Conservation (phyloP, 192 early-diverging fungal species). For the Jimgerdemannia lactiflua region DNA sequence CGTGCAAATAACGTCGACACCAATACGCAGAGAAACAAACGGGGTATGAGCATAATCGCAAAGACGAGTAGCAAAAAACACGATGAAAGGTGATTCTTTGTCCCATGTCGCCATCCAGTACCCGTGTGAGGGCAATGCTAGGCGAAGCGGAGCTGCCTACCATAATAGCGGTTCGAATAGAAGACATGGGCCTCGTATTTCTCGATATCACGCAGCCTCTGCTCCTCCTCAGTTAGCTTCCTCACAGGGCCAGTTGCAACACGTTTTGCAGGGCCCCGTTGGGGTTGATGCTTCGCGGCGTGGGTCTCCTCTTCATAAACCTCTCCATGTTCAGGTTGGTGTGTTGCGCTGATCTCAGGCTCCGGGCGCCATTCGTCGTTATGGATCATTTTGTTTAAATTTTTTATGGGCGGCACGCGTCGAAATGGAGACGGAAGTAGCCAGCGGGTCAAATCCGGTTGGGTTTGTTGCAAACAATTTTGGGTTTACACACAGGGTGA, state of each 20-base stretch:
- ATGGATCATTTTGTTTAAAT: too few species aligned
- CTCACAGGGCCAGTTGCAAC: not conserved
- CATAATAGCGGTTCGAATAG: slow-evolving; percentile 40
- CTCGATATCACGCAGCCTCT: slow-evolving; percentile 36
- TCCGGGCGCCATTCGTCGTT: too few species aligned
- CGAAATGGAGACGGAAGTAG: too few species aligned
- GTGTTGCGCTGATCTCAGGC: too few species aligned
- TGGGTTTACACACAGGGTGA: too few species aligned
- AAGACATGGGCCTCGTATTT: slow-evolving; percentile 31
- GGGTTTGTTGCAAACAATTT: too few species aligned
- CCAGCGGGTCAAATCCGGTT: too few species aligned
- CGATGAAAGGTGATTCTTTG: too few species aligned
- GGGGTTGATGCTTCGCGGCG: slow-evolving; percentile 3
- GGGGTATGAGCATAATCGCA: too few species aligned
- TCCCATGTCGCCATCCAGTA: not conserved
- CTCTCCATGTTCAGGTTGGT: not conserved
- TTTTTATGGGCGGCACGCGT: too few species aligned
- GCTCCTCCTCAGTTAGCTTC: slow-evolving; percentile 1
- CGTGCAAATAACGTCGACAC: not conserved
- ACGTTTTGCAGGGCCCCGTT: not conserved
- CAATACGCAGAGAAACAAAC: not conserved
- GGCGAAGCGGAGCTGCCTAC: slow-evolving; percentile 9
- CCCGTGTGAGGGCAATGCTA: not conserved
- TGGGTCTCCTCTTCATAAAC: not conserved
- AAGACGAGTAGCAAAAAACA: too few species aligned